These are phyloP conservation scores for sunflower (Helianthus annuus) DNA, from an alignment of 129 eudicot species.

Conservation along the genomic window HanXRQr2.0-SUNRISE NC_035445.2:147388937-147389436, in stretches of 20 bases:
- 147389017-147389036: too few species aligned
- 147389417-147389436: constrained; percentile 18
- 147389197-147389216: constrained; percentile 6
- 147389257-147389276: constrained; percentile 22
- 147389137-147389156: too few species aligned
- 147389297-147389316: background rate
- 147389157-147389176: background rate
- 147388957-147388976: too few species aligned
- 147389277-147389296: background rate
- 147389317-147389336: background rate
- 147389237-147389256: background rate
- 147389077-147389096: too few species aligned
- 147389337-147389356: constrained; percentile 13
- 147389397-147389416: constrained; percentile 29
- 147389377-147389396: background rate
- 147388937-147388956: too few species aligned
- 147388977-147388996: too few species aligned
- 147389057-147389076: too few species aligned
- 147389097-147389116: too few species aligned
- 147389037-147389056: too few species aligned
- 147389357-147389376: constrained; percentile 28
- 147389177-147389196: constrained; percentile 11
- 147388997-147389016: too few species aligned
- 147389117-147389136: too few species aligned
- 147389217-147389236: constrained; percentile 16